A percentile compares a stretch with the other conserved stretches of the same genome.
These are phyloP conservation scores for Fusarium cicatricum DNA, from an alignment of 2,329 filamentous ascomycete genomes.

Conservation along the genomic window DNA sequence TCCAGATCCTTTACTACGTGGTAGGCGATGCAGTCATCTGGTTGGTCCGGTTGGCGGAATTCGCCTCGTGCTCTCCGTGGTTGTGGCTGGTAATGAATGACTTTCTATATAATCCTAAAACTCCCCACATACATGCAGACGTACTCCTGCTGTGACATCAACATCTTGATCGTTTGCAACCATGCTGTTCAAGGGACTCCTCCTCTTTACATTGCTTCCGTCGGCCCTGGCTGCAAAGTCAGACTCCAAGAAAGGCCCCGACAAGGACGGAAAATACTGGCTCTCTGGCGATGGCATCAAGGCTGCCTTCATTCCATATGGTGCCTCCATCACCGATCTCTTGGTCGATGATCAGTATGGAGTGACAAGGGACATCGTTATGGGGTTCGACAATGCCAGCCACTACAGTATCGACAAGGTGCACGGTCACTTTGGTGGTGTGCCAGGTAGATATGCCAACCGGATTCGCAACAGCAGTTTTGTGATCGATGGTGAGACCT, in stretches of 20 bases:
- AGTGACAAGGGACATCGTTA: conserved; percentile 73
- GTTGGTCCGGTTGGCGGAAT: conserved; percentile 22
- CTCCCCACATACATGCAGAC: too few species aligned
- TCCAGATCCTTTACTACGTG: conserved; percentile 1
- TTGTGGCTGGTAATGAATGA: too few species aligned
- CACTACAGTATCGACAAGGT: conserved; percentile 71
- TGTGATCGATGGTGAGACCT: conserved; percentile 68
- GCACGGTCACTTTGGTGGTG: conserved; percentile 76
- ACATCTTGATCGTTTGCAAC: conserved; percentile 5
- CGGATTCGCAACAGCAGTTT: conserved; percentile 82
- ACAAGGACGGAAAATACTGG: conserved; percentile 74
- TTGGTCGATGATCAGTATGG: conserved; percentile 75
- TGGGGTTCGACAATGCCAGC: conserved; percentile 78
- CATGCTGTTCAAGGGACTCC: conserved; percentile 31
- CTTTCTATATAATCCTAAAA: too few species aligned
- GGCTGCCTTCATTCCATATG: conserved; percentile 77
- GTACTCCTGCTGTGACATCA: too few species aligned
- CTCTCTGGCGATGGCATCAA: conserved; percentile 72
- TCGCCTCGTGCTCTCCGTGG: conserved; percentile 1
- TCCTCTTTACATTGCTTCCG: conserved; percentile 26
- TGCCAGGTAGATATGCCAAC: conserved; percentile 82
- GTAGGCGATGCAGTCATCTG: conserved; percentile 1
- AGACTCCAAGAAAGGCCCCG: conserved; percentile 48
- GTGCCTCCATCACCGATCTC: conserved; percentile 76
- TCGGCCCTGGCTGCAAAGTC: conserved; percentile 22